A percentile compares a stretch with the other conserved stretches of the same genome.
phyloP scores from a whole-genome alignment of 441 rosid genomes.

The Adansonia rubrostipa region DNA sequence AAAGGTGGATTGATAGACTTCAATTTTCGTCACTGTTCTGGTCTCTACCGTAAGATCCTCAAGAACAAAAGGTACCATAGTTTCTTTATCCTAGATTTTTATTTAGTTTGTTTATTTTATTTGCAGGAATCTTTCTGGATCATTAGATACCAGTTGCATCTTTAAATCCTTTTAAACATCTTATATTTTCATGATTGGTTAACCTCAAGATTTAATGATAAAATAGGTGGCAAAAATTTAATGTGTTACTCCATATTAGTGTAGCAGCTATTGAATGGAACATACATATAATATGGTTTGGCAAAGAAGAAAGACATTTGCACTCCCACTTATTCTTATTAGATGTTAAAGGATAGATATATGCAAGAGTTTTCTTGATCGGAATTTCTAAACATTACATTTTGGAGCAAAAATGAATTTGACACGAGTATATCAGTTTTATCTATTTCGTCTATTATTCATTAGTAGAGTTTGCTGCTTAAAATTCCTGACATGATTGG shows the following conservation, averaged over 20 bases:
- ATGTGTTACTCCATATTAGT: neutral
- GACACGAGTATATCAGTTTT: neutral
- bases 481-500: neutral
- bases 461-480: neutral
- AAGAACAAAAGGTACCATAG: conserved; percentile 70
- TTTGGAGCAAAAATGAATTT: neutral
- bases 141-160: neutral
- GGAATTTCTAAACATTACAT: neutral
- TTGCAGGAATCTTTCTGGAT: conserved; percentile 14
- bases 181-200: neutral
- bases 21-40: conserved; percentile 84
- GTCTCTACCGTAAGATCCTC: conserved; percentile 81
- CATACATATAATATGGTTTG: neutral
- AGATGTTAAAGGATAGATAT: neutral
- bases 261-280: neutral
- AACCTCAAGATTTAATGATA: neutral
- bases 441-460: neutral
- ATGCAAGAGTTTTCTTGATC: neutral
- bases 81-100: neutral
- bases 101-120: neutral
- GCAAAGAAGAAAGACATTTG: neutral
- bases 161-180: neutral
- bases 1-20: conserved; percentile 95
- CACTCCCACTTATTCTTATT: neutral
- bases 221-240: neutral